Percentiles rank a stretch among this genome's conserved stretches.
Conservation (phyloP, 2,329 filamentous ascomycete species). For the Pseudogymnoascus sp. region DNA sequence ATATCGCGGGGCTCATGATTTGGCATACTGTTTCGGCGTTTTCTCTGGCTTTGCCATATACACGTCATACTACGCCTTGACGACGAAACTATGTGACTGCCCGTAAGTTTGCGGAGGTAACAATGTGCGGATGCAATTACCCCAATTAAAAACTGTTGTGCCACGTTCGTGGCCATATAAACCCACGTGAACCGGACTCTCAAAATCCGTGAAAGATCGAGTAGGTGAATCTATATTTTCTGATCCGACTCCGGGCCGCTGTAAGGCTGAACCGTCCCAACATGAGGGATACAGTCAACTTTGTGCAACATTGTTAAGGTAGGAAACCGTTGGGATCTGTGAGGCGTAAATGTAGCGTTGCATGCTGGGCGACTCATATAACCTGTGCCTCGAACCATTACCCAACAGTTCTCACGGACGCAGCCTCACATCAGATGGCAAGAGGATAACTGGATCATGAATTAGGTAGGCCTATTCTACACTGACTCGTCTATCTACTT, state of each 20-base stretch:
- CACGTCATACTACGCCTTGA: slow-evolving; percentile 1
- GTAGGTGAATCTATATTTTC: neutral
- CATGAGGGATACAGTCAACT: neutral
- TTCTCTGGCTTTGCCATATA: neutral
- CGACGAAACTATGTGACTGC: neutral
- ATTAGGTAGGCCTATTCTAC: slow-evolving; percentile 8
- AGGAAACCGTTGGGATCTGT: slow-evolving; percentile 6
- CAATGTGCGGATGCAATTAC: neutral
- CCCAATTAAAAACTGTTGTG: neutral
- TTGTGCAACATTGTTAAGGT: neutral
- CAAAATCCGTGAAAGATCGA: neutral
- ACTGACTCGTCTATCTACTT: slow-evolving; percentile 6
- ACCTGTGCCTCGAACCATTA: neutral
- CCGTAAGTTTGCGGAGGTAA: neutral
- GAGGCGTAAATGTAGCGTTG: slow-evolving; percentile 5
- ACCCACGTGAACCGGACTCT: neutral
- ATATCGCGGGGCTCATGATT: slow-evolving; percentile 1
- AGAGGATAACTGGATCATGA: slow-evolving; percentile 5
- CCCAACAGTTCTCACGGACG: neutral
- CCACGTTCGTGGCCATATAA: neutral
- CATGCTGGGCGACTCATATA: neutral
- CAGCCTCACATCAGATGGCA: neutral
- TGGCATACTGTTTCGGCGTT: neutral
- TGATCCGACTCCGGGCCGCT: neutral
- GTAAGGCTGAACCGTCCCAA: neutral